Evolutionary conservation across 306 rosid species (phyloP).

Genomic region (Comarum palustre): DNA sequence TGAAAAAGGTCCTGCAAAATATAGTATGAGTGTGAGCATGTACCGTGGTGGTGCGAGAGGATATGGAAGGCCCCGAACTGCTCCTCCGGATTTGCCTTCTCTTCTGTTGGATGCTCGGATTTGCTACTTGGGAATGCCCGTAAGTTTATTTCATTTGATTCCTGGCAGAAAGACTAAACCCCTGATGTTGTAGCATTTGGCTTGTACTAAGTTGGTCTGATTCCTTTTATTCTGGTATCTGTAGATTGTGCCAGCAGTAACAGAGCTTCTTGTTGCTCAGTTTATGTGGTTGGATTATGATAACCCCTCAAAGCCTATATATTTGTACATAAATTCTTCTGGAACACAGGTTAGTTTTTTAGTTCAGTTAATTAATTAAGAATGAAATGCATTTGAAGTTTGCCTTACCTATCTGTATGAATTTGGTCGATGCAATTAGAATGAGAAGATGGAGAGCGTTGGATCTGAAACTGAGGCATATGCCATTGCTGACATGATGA

Average conservation of each 20-base stretch:
- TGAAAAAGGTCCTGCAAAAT: conserved; percentile 44
- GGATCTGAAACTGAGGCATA: conserved; percentile 93
- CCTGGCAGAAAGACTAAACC: background rate
- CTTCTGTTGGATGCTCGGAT: conserved; percentile 84
- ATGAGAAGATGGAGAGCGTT: conserved; percentile 74
- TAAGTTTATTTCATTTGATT: conserved; percentile 39
- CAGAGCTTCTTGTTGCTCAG: conserved; percentile 91
- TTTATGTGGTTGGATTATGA: conserved; percentile 96
- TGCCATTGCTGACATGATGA: conserved; percentile 81
- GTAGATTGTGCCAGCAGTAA: conserved; percentile 90
- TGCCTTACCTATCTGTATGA: background rate
- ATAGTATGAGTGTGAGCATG: conserved; percentile 87
- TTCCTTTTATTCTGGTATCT: conserved; percentile 27
- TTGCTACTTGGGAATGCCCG: conserved; percentile 91
- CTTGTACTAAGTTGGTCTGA: conserved; percentile 18
- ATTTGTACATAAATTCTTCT: conserved; percentile 80
- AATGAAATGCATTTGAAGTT: conserved; percentile 2
- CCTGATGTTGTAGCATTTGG: background rate
- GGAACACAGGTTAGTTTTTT: conserved; percentile 71
- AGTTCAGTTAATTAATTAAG: conserved; percentile 14
- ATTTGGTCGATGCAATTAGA: conserved; percentile 39
- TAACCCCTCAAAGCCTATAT: conserved; percentile 70
- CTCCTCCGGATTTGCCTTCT: conserved; percentile 97
- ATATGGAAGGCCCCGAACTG: conserved; percentile 62
- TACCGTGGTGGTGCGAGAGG: conserved; percentile 82